Evolutionary conservation across 208 protist genomes (phyloP).

Genomic region (Trypanosoma avium): DNA sequence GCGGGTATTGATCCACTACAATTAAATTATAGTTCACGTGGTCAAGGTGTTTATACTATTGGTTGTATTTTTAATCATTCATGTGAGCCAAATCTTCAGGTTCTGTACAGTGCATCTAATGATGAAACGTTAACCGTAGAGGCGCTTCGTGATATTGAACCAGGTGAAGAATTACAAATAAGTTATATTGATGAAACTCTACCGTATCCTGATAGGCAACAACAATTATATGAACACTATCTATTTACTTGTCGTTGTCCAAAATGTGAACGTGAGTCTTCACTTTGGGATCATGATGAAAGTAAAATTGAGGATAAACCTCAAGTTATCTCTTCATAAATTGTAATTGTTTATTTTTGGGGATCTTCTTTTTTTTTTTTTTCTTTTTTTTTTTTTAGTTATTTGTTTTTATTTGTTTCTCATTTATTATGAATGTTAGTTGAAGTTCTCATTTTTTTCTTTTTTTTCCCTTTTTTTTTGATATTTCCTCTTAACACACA

Average conservation of each 20-base stretch:
- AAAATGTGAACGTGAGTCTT: slow-evolving; percentile 26
- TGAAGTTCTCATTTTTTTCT: too few species aligned
- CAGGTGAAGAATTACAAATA: slow-evolving; percentile 69
- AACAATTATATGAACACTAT: slow-evolving; percentile 77
- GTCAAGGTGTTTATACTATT: slow-evolving; percentile 69
- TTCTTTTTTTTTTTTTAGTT: slow-evolving; percentile 13
- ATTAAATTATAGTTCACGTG: slow-evolving; percentile 36
- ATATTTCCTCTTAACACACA: too few species aligned
- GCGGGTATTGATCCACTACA: slow-evolving; percentile 12
- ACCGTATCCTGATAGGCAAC: slow-evolving; percentile 40
- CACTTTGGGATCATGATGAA: background rate
- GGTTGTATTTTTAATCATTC: slow-evolving; percentile 80
- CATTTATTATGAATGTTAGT: slow-evolving; percentile 2
- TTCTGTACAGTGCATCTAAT: slow-evolving; percentile 42
- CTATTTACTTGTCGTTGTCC: slow-evolving; percentile 63
- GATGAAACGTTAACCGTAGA: slow-evolving; percentile 68
- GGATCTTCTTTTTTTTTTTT: slow-evolving; percentile 14
- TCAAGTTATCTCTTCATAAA: background rate
- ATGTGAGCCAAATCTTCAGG: slow-evolving; percentile 72
- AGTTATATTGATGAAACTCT: slow-evolving; percentile 70
- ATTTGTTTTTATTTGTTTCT: slow-evolving; percentile 31
- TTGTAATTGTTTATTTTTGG: slow-evolving; percentile 6
- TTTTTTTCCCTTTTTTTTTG: too few species aligned
- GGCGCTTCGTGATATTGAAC: slow-evolving; percentile 55
- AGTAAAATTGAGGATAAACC: background rate